Base-by-base conservation (phyloP, 192 early-diverging fungal genomes). In the Paraglomus brasilianum region DNA sequence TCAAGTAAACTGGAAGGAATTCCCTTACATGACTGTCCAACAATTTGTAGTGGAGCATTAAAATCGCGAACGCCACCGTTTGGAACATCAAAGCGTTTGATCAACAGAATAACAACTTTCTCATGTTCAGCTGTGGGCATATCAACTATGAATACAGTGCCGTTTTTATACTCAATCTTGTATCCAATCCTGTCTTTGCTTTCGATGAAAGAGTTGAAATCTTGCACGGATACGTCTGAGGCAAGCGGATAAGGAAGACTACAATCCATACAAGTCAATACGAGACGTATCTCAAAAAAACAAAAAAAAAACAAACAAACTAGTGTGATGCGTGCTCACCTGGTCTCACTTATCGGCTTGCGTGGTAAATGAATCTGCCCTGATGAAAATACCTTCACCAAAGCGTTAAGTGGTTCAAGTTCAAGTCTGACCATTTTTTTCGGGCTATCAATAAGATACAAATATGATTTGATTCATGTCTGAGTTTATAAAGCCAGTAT, bases 181-280 rank as follows among this genome's bases (percentile, higher is more conserved):
- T 66, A 50, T 66, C 45, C 63, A 30, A 7, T 66, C 41, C n/a
- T 49, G 15, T 66, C 47, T 50, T 39, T 1, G 1, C 15, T 50
- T 66, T 66, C 63, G 7, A 66, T 50, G 47, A 66, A 66, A 66
- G 30, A 47, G 24, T 66, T 66, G 6, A 42, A 66, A 49, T 66
- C 36, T 39, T 38, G 11, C 47, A 66, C 13, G 1, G 47, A 41
- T n/a, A 66, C 46, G 47, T 66, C 46, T 49, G 63, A 50, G 38
- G 47, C 46, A 66, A 66, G 22, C 43, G 47, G 63, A 66, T 30
- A 66, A 17, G 47, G 63, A 49, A 66, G 63, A 66, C 63, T 66
- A n/a, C 36, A 49, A 66, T 66, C 40, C 46, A 49, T 36, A 66
- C 47, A 38, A n/a, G 47, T 65, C 46, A 65, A 49, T 21, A 65